phyloP scores from a whole-genome alignment of 768 basidiomycete species.

The Kwoniella sp. region DNA sequence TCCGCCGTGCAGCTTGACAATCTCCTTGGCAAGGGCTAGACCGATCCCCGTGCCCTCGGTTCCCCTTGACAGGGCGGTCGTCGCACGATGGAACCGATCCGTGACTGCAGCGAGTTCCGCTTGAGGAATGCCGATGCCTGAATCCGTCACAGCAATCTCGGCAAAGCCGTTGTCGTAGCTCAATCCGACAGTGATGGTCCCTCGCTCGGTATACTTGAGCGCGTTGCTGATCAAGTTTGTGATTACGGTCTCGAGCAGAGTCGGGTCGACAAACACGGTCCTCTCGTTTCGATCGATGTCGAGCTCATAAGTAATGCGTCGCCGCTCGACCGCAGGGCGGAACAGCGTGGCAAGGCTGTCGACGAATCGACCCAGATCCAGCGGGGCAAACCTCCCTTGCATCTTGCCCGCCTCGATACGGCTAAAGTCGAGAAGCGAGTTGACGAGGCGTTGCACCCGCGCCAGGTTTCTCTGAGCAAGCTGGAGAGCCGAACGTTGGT shows the following conservation, averaged over 20 bases:
- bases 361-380: constrained; percentile 41
- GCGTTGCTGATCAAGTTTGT: constrained; percentile 21
- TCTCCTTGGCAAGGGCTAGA: constrained; percentile 41
- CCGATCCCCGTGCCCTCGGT: constrained; percentile 51
- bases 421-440: constrained; percentile 50
- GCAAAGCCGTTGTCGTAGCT: constrained; percentile 23
- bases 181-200: constrained; percentile 11
- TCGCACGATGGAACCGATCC: constrained; percentile 50
- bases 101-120: constrained; percentile 34
- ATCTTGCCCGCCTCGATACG: constrained; percentile 46
- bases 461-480: constrained; percentile 18
- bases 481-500: constrained; percentile 4
- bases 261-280: constrained; percentile 23
- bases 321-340: constrained; percentile 39
- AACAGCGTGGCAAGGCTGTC: constrained; percentile 48
- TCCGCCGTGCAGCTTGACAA: constrained; percentile 50
- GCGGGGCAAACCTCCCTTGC: constrained; percentile 26
- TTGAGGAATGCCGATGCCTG: constrained; percentile 50
- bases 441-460: constrained; percentile 47
- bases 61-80: constrained; percentile 21
- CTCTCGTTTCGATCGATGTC: constrained; percentile 11
- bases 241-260: constrained; percentile 18
- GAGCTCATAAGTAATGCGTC: constrained; percentile 1
- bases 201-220: constrained; percentile 38
- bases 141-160: constrained; percentile 47